phyloP scores from a whole-genome alignment of 768 basidiomycete genomes.

The Agaricus sinodeliciosus region DNA sequence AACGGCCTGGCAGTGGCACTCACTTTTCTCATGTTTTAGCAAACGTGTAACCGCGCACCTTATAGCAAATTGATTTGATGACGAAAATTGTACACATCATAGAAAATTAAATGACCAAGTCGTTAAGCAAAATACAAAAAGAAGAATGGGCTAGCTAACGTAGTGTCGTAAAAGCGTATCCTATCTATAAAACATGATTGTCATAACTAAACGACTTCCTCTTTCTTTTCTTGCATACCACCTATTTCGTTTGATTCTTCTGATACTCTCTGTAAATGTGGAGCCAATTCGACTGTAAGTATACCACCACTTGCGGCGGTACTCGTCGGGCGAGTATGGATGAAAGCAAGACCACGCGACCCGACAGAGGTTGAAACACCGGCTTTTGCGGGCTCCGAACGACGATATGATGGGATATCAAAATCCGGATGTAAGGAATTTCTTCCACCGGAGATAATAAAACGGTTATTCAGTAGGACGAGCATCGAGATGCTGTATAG shows the following conservation, averaged over 20 bases:
- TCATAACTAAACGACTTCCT: not conserved
- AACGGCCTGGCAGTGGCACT: too few species aligned
- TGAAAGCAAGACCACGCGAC: not conserved
- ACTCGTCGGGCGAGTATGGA: not conserved
- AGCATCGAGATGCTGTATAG: not conserved
- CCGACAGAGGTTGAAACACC: not conserved
- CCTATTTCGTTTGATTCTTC: not conserved
- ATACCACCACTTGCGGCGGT: not conserved
- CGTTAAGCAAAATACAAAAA: too few species aligned
- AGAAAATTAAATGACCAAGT: too few species aligned
- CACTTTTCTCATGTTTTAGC: too few species aligned
- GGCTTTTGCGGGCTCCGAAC: not conserved
- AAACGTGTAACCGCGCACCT: too few species aligned
- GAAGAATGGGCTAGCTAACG: too few species aligned
- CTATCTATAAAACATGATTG: too few species aligned
- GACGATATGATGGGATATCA: not conserved
- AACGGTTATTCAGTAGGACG: constrained; percentile 6
- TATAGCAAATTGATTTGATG: too few species aligned
- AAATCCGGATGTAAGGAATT: not conserved
- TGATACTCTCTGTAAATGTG: not conserved
- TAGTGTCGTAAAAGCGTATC: too few species aligned
- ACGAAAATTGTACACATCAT: too few species aligned
- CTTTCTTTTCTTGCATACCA: not conserved
- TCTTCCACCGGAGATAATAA: not conserved
- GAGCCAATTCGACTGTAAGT: not conserved